Evolutionary conservation across 2,329 filamentous ascomycete genomes (phyloP).

Genomic region (Diaporthe australafricana): DNA sequence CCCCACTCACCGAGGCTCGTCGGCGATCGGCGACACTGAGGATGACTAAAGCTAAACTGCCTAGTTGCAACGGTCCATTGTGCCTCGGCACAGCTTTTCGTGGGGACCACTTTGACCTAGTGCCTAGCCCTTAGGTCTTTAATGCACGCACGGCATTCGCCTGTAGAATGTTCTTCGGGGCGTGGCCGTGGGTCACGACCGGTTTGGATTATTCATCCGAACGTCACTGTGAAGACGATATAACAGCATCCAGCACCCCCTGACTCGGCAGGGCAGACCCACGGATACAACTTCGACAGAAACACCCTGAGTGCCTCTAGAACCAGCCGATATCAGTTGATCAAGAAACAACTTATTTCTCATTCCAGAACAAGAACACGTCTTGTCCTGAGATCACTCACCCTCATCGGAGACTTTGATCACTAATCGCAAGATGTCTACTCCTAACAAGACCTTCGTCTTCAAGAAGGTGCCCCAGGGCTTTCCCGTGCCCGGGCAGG

Average conservation of each 20-base stretch:
- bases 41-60: not conserved
- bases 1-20: slow-evolving; percentile 27
- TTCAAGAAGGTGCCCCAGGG: slow-evolving; percentile 77
- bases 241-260: not conserved
- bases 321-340: not conserved
- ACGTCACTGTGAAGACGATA: slow-evolving; percentile 20
- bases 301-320: not conserved
- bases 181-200: not conserved
- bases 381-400: too few species aligned
- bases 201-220: slow-evolving; percentile 20
- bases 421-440: slow-evolving; percentile 56
- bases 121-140: not conserved
- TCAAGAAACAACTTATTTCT: not conserved
- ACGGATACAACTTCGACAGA: not conserved
- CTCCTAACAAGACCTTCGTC: slow-evolving; percentile 77
- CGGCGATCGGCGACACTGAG: slow-evolving; percentile 18
- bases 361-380: not conserved
- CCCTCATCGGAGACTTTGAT: slow-evolving; percentile 77
- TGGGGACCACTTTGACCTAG: not conserved
- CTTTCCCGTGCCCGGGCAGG: slow-evolving; percentile 75
- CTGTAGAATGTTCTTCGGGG: slow-evolving; percentile 1
- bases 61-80: not conserved
- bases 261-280: not conserved
- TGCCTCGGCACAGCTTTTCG: slow-evolving; percentile 14
- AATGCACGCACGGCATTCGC: not conserved